Base-by-base conservation (phyloP, 768 basidiomycete genomes). In the Lactifluus pinguis region DNA sequence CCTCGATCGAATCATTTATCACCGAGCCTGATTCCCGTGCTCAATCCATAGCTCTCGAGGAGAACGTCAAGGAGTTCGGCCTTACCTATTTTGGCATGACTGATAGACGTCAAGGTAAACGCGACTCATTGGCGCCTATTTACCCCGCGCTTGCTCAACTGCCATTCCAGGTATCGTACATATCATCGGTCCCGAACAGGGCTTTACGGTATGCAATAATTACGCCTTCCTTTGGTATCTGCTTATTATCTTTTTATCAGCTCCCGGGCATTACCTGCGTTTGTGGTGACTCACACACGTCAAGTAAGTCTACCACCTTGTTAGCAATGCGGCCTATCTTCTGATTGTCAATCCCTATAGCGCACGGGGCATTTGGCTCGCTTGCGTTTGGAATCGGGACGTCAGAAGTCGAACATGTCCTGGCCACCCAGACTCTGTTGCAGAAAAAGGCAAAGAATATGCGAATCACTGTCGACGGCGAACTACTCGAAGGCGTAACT, bases 301-400 rank as follows among this genome's bases (percentile, higher is more conserved):
- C 83, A 51, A 84, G 79, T 80, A 67, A 66, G 78, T 21, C 3
- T 36, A 32, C 0, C 57, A 30, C 48, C 19, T 36, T 57, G 21
- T 32, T 4, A 4, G 17, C 13, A 25, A 42, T 15, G 48, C 8
- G 39, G 9, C 55, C 30, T 30, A 39, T 41, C 52, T 65, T 15
- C 57, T 55, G 17, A 55, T 62, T 13, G 36, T 13, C 25, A 13
- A 14, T 34, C 13, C 47, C 25, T 29, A 3, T 61, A 80, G 79
- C 83, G 6, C 83, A 85, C 71, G 83, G 83, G 41, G 83, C 83
- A 1, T 85, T 85, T 67, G 83, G 83, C 49, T 82, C 83, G 36
- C 78, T 85, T 53, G 83, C 83, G 0, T 84, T 84, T 69, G 83
- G 83, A 56, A 84, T 85, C 70, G 83, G 83, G 39, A 84, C 83